phyloP scores from a whole-genome alignment of 192 early-diverging fungal species.

The Linnemannia exigua region DNA sequence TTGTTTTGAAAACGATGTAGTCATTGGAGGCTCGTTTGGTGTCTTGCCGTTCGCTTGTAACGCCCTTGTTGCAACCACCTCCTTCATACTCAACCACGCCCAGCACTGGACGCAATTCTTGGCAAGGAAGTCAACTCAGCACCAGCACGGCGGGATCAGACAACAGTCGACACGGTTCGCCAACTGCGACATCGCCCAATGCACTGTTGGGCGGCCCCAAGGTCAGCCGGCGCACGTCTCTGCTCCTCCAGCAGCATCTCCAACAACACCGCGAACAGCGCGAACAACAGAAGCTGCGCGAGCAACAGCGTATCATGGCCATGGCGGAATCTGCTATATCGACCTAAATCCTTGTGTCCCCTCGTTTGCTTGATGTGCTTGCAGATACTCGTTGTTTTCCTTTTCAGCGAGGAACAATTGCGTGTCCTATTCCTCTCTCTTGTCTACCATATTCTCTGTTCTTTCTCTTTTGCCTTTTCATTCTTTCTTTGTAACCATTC shows the following conservation, averaged over 20 bases:
- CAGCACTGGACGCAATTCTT: constrained; percentile 25
- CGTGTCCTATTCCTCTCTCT: background rate
- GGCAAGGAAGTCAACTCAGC: constrained; percentile 24
- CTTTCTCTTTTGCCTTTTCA: background rate
- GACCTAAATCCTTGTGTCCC: background rate
- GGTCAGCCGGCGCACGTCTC: constrained; percentile 31
- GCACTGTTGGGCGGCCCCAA: constrained; percentile 19
- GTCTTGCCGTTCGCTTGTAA: constrained; percentile 81
- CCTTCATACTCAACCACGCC: constrained; percentile 60
- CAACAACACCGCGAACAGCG: constrained; percentile 46
- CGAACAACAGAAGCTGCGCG: constrained; percentile 12
- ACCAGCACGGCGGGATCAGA: background rate
- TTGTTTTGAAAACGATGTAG: constrained; percentile 22
- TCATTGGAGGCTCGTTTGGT: constrained; percentile 80
- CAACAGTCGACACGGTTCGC: constrained; percentile 28
- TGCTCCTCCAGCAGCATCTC: constrained; percentile 44
- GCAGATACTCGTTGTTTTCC: background rate
- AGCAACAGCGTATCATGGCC: constrained; percentile 24
- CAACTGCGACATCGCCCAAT: constrained; percentile 5
- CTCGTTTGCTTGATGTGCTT: background rate
- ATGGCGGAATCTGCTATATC: constrained; percentile 6
- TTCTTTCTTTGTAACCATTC: background rate
- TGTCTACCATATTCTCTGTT: background rate
- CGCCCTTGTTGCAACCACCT: constrained; percentile 75
- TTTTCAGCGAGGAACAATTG: background rate